Base-by-base conservation (phyloP, 768 basidiomycete genomes). In the Dioszegia hungarica region DNA sequence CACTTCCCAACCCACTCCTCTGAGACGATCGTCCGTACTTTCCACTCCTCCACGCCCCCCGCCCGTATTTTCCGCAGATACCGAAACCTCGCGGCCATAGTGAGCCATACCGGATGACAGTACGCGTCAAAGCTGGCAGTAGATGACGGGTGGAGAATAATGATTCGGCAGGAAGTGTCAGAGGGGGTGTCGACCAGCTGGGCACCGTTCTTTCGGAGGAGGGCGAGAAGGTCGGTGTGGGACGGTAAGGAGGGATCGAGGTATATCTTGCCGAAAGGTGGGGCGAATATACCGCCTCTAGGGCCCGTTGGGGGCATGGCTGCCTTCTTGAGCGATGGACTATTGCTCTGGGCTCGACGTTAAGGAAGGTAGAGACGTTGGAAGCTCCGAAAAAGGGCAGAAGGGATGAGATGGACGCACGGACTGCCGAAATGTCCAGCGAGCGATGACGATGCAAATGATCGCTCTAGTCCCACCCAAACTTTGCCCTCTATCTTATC, bases 61-160 rank as follows among this genome's bases (percentile, higher is more conserved):
- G 9, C 17, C 6, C 25, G 44, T 5, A 15, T 31, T 9, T 19
- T 6, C 8, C 24, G n/a, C 40, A 6, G 31, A 14, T 14, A 14
- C 8, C 31, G 31, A 14, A 33, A 33, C 14, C 14, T 33, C 8
- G 8, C 31, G 31, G 31, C 36, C 2, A 49, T 38, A 1, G 40
- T 4, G 0, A 68, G 54, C 66, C 66, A 68, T 2, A 47, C 46
- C 0, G 66, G 61, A 60, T 68, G 63, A 48, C 64, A 65, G 27
- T 50, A 50, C 33, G 4, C 19, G 31, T 50, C 49, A 28, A 50
- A 50, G 11, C 5, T 28, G 10, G 36, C 19, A 33, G 37, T 50
- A 9, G 49, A 50, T 5, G 47, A 6, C 47, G 44, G 19, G 37
- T 36, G 37, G 61, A 60, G 25, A 47, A 46, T 15, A 53, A 17